Base-by-base conservation (phyloP, 148 eudicot species). In the Diospyros kaki region DNA sequence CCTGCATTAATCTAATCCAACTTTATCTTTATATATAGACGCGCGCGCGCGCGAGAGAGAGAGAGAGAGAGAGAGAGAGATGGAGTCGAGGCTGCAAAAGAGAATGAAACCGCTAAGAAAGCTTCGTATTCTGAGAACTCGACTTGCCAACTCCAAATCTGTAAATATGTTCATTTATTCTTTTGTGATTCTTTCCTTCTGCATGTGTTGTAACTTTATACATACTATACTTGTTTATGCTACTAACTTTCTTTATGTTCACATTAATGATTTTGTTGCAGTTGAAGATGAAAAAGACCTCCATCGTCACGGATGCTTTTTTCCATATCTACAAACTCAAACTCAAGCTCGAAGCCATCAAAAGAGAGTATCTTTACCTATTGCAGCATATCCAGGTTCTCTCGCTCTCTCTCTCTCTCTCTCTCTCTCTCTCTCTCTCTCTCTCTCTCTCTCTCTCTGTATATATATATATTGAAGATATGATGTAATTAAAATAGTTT, bases 281-380 rank as follows among this genome's bases (percentile, higher is more conserved):
- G 58, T 48, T 78, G 60, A 86, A 54, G 91, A 84, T 80, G 75
- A 79, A 84, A 61, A 74, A 73, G 78, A 81, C 75, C 52, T 70
- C 80, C 51, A 82, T 88, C 38, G 74, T 88, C 68, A 69, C 61
- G 81, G 91, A 88, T 75, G 87, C 89, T 8, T 78, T 86, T 64
- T 54, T 73, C 66, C 82, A 83, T 73, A 88, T 88, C 62, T 68
- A 55, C 43, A 84, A 79, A 74, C 70, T 86, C 73, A 80, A 64
- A 66, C 73, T 80, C 68, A 81, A 86, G 72, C 48, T 88, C 9
- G 78, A 86, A 65, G 84, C 82, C 9, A 85, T 88, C 74, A 56
- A 69, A 63, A 78, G 64, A 55, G 82, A 88, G 77, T 78, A 53
- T 45, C 80, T 73, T 63, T 17, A 76, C 73, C 59, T 69, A 38